These are phyloP conservation scores for Musa balbisiana DNA, from an alignment of 202 grass and related monocot genomes.

Conservation along the genomic window DNA sequence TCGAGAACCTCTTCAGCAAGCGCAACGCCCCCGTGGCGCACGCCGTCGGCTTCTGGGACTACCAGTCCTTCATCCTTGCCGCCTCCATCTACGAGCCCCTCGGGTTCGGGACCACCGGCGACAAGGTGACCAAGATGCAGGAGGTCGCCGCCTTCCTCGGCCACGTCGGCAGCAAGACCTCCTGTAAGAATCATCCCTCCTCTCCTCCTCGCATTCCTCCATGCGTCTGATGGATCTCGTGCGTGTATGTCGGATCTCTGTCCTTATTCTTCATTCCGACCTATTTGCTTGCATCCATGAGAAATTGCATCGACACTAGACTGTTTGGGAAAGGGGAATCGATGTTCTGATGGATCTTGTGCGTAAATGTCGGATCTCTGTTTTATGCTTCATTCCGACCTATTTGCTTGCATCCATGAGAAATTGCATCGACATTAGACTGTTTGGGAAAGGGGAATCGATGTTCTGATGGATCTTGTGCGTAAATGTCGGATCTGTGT, in stretches of 20 bases:
- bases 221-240: not conserved
- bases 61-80: not conserved
- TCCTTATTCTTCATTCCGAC: not conserved
- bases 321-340: no score
- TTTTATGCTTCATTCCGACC: no score
- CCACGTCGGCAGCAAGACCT: conserved; percentile 1
- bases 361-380: no score
- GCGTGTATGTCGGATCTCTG: not conserved
- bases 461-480: not conserved
- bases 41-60: not conserved
- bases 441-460: no score
- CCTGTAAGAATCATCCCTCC: not conserved
- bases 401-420: no score
- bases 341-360: no score
- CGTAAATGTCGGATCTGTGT: not conserved
- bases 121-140: not conserved
- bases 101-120: not conserved
- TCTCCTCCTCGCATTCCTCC: not conserved
- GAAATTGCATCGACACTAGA: not conserved
- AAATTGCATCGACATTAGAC: no score
- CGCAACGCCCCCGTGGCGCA: not conserved
- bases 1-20: conserved; percentile 1
- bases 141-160: not conserved
- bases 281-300: not conserved
- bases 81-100: not conserved